phyloP scores from a whole-genome alignment of 1,284 basidiomycete genomes.

The Apiotrichum brassicae region DNA sequence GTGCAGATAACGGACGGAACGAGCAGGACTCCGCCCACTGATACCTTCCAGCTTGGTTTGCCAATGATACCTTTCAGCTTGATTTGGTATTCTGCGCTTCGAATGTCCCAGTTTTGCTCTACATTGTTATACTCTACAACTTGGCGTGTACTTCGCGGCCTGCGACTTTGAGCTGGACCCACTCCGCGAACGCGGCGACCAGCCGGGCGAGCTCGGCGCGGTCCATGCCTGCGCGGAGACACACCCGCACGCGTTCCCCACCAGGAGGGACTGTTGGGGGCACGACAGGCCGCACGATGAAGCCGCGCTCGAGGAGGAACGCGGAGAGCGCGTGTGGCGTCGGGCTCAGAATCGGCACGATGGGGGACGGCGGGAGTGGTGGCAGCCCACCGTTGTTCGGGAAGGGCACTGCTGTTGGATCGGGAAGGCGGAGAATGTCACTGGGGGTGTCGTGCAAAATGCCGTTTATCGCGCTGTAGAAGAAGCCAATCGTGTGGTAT shows the following conservation, averaged over 20 bases:
- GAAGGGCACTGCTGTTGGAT: slow-evolving; percentile 22
- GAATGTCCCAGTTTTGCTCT: too few species aligned
- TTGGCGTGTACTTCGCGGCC: not conserved
- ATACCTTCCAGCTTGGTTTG: too few species aligned
- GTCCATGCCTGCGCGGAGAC: slow-evolving; percentile 39
- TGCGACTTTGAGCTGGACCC: slow-evolving; percentile 21
- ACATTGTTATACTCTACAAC: not conserved
- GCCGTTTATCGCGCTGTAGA: slow-evolving; percentile 12
- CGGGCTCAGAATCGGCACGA: slow-evolving; percentile 75
- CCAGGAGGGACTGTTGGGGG: slow-evolving; percentile 45
- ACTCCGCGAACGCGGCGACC: slow-evolving; percentile 25
- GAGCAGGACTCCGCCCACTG: too few species aligned
- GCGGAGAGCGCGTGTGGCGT: slow-evolving; percentile 53
- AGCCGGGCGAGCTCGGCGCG: slow-evolving; percentile 23
- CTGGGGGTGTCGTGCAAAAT: slow-evolving; percentile 11
- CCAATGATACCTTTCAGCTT: too few species aligned
- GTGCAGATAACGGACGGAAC: too few species aligned
- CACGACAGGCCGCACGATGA: slow-evolving; percentile 43
- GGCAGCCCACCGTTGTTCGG: slow-evolving; percentile 12
- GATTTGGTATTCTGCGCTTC: too few species aligned
- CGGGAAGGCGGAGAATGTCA: slow-evolving; percentile 26
- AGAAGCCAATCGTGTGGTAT: slow-evolving; percentile 5
- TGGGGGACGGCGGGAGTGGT: slow-evolving; percentile 53
- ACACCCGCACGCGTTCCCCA: slow-evolving; percentile 42
- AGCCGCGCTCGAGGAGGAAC: slow-evolving; percentile 35